Evolutionary conservation across 345 rosid genomes (phyloP), one percentile per base, ranked within the genome.

Genomic region (Pseudoturritis turrita): DNA sequence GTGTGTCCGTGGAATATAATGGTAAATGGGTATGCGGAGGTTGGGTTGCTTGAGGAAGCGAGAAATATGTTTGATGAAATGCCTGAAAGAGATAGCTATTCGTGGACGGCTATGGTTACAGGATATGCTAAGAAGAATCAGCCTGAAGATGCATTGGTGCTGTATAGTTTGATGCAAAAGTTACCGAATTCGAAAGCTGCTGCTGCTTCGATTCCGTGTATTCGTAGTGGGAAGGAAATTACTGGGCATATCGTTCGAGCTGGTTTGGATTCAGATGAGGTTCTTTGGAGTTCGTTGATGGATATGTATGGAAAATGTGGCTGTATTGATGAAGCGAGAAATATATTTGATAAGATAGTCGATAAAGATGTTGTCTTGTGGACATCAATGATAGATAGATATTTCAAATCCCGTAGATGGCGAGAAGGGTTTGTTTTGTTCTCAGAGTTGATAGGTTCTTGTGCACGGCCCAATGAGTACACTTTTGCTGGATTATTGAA

Each of bases 221-320:
- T 86, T 15, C 75, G 68, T 33, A 41, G 35, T 15, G 98, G 98
- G 44, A 88, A 77, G 70, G 98, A 93, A 80, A 83, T 93, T 79
- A 97, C 90, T 64, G 91, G 86, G 71, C 87, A 81, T 62, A 81
- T 90, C 4, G 78, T 74, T 37, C 76, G 96, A 73, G 80, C 77
- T 41, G 88, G 88, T 22, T 74, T 93, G 72, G 96, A 84, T 59
- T 88, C 90, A 2, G 97, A 93, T 77, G 90, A 88, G 75, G 96
- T 88, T 50, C 86, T 93, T 10, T 90, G 97, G 97, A 88, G 96
- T 79, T 88, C 92, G 37, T 83, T 90, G 71, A 81, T 85, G 58
- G 96, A 92, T 73, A 83, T 88, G 91, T 90, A 90, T 68, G 96
- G 93, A 0, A 90, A 90, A 85, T 93, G 96, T 65, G 97, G 98